Percentiles rank a stretch among this genome's conserved stretches.
Evolutionary conservation across 345 rosid species (phyloP).

Genomic region (Eucalyptus regnans): DNA sequence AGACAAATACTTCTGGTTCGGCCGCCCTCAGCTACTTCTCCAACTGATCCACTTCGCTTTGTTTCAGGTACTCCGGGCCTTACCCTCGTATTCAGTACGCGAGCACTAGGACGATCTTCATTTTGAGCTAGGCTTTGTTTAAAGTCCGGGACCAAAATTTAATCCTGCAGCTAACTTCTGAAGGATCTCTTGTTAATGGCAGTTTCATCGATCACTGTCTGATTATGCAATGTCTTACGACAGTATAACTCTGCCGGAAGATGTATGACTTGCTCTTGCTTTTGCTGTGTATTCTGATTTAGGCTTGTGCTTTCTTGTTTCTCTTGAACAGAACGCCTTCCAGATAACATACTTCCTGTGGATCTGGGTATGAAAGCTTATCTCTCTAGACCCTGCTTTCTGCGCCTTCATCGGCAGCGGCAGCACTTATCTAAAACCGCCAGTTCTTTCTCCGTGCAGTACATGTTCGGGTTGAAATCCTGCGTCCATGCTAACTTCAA

Average conservation of each 20-base stretch:
- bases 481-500: constrained; percentile 64
- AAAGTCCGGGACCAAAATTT: not conserved
- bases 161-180: not conserved
- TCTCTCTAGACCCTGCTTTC: not conserved
- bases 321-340: constrained; percentile 76
- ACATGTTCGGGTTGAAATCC: constrained; percentile 51
- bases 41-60: constrained; percentile 84
- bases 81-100: not conserved
- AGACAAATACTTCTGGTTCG: constrained; percentile 84
- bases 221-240: not conserved
- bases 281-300: not conserved
- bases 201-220: not conserved
- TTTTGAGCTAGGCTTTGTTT: not conserved
- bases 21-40: constrained; percentile 64
- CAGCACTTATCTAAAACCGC: not conserved
- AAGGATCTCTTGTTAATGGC: not conserved
- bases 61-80: constrained; percentile 53
- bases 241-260: not conserved
- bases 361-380: constrained; percentile 61
- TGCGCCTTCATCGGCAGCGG: not conserved
- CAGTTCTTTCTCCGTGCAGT: constrained; percentile 23
- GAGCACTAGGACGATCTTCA: not conserved
- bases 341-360: constrained; percentile 94
- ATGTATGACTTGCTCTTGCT: not conserved
- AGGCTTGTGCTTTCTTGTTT: not conserved